Conservation (phyloP, 2,329 filamentous ascomycete species). For the Scytalidium sp. region DNA sequence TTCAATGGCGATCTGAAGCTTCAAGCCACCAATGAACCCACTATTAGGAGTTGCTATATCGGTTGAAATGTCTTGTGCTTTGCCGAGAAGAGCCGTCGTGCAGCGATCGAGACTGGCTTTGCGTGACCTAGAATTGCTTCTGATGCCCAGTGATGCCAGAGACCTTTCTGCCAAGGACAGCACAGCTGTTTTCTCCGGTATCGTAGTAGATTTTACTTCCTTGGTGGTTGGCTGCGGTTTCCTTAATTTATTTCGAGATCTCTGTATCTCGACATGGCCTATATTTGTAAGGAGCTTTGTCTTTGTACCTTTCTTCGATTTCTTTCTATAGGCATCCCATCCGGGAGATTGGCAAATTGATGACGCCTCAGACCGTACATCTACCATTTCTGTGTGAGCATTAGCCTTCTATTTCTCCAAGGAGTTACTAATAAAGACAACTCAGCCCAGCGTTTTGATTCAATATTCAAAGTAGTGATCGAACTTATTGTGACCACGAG, state of each 20-base stretch:
- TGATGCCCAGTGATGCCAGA: background rate
- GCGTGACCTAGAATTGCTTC: slow-evolving; percentile 6
- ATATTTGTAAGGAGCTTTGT: slow-evolving; percentile 22
- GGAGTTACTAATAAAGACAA: too few relatives aligned
- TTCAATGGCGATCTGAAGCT: slow-evolving; percentile 22
- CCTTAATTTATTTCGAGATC: slow-evolving; percentile 29
- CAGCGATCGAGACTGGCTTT: slow-evolving; percentile 19
- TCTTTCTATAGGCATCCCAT: slow-evolving; percentile 48
- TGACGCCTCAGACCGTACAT: slow-evolving; percentile 22
- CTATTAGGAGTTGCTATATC: slow-evolving; percentile 3
- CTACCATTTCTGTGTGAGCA: slow-evolving; percentile 1
- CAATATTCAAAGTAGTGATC: too few relatives aligned
- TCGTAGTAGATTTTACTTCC: background rate
- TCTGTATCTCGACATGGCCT: slow-evolving; percentile 36
- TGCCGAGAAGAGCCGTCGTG: slow-evolving; percentile 15
- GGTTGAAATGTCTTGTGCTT: slow-evolving; percentile 8
- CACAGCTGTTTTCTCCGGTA: background rate
- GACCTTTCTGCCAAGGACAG: slow-evolving; percentile 3
- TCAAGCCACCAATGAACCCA: slow-evolving; percentile 28
- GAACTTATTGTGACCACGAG: too few relatives aligned
- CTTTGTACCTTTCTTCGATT: slow-evolving; percentile 31
- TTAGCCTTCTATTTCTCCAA: too few relatives aligned
- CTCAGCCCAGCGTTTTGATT: too few relatives aligned
- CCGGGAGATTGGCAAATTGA: slow-evolving; percentile 59
- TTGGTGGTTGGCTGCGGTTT: slow-evolving; percentile 24